These are phyloP conservation scores for Protomyces macrosporus DNA, from an alignment of 1,139 yeast species.

Conservation along the genomic window DNA sequence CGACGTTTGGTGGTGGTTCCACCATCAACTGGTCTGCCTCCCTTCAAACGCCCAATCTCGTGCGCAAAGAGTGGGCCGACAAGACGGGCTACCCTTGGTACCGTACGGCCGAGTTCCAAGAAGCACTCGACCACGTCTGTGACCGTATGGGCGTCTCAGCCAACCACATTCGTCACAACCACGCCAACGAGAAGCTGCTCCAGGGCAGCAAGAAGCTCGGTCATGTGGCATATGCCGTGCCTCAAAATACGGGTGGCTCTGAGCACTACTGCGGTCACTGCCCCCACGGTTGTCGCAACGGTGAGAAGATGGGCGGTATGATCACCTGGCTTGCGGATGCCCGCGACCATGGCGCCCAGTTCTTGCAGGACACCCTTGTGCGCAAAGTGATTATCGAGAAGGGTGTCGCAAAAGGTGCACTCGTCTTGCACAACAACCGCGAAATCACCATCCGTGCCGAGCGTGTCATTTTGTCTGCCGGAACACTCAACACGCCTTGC, in stretches of 20 bases:
- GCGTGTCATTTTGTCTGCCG: constrained; percentile 48
- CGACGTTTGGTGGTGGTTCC: constrained; percentile 58
- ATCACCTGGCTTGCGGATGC: constrained; percentile 54
- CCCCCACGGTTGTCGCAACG: constrained; percentile 51
- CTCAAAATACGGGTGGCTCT: constrained; percentile 52
- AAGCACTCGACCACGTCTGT: constrained; percentile 49
- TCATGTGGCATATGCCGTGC: constrained; percentile 40
- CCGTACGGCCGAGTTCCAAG: constrained; percentile 46
- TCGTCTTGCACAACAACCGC: constrained; percentile 36
- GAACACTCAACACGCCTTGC: constrained; percentile 52
- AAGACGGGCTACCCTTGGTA: constrained; percentile 50
- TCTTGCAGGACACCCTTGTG: constrained; percentile 50
- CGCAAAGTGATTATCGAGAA: constrained; percentile 42
- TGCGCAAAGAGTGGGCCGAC: constrained; percentile 52
- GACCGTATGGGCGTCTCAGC: constrained; percentile 50
- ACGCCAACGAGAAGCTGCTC: constrained; percentile 46
- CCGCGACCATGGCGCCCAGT: constrained; percentile 47
- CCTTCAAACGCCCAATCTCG: constrained; percentile 50
- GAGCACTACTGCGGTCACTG: constrained; percentile 52
- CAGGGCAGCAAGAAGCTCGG: constrained; percentile 51
- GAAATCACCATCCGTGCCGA: constrained; percentile 48
- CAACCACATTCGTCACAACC: constrained; percentile 47
- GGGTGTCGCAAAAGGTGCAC: constrained; percentile 48
- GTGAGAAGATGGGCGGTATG: constrained; percentile 53
- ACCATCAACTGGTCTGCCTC: constrained; percentile 63